Evolutionary conservation across 148 eudicot species (phyloP), one percentile per base, ranked within the genome.

Genomic region (Chenopodium album): DNA sequence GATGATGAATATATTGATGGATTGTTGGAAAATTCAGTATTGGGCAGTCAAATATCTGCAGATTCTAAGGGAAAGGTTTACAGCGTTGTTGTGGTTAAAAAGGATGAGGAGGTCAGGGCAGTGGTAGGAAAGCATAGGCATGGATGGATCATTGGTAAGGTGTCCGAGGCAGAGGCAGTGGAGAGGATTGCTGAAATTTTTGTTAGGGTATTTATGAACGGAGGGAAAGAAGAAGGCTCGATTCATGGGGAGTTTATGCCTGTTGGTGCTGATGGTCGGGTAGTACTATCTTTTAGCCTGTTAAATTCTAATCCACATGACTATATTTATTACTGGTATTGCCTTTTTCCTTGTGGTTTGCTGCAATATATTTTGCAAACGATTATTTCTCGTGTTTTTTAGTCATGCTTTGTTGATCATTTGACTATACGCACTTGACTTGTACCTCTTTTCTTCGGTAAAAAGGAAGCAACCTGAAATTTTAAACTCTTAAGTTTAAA

Each of bases 191-290:
- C 98, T 0, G 97, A 94, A 87, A 87, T 90, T 44, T 96, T 96
- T 62, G 90, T 91, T 64, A 92, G 86, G 64, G 81, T 92, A 64
- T 91, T 96, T 77, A 87, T 90, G 81, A 94, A 94, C 79, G 98
- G 98, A 41, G 98, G 93, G 75, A 96, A 87, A 86, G 91, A 90
- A 76, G 97, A 91, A 86, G 97, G 99, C 59, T 86, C 87, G 9
- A 90, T 96, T 32, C 89, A 78, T 22, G 91, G 93, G 59, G 99
- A 96, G 89, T 96, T 96, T 87, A 92, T 96, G 99, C 99, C 99
- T 10, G 98, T 96, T 48, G 99, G 99, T 70, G 92, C 98, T 64
- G 98, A 96, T 87, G 99, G 99, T 56, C 92, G 84, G 80, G 84
- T 94, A 74, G 99, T 96, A 79, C 93, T 96, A 63, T 96, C 99